Evolutionary conservation across 169 alveolate genomes (phyloP), one percentile per base, ranked within the genome.

Genomic region (Haemoproteus tartakovskyi): DNA sequence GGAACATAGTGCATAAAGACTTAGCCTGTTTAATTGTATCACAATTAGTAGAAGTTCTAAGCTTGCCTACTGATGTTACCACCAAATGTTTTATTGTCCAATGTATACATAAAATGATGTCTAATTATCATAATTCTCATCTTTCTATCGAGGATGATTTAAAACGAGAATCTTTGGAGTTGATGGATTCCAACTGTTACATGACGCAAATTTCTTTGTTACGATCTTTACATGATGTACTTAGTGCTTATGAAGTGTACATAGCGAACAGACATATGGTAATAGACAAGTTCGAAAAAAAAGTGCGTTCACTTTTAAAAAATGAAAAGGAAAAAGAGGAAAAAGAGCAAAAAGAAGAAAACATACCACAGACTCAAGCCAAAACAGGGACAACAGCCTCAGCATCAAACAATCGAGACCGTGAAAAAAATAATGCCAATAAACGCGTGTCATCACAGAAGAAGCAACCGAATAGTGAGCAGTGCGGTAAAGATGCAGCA

Each of bases 221-320:
- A n/a, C n/a, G n/a, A n/a, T n/a, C n/a, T n/a, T n/a, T n/a, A n/a
- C n/a, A n/a, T n/a, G n/a, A n/a, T n/a, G n/a, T n/a, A n/a, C n/a
- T n/a, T n/a, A n/a, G n/a, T n/a, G n/a, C n/a, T n/a, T n/a, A n/a
- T n/a, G n/a, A n/a, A n/a, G n/a, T n/a, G n/a, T n/a, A n/a, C n/a
- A n/a, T n/a, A n/a, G n/a, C n/a, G n/a, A n/a, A n/a, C n/a, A 74
- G 54, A 57, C 84, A 33, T 74, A 74, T 26, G 84, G 59, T 14
- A 74, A 57, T 22, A 57, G 41, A 33, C 45, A 57, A n/a, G 30
- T 33, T 12, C 54, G 51, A 19, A 74, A 74, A 38, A 40, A 74
- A 19, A 33, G 43, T 33, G 43, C 9, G 9, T 9, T 33, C 9
- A 9, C 43, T 5, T 6, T 33, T 33, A 5, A 33, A 33, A 33